Conservation (phyloP, 768 basidiomycete species). For the Panellus pusillus region DNA sequence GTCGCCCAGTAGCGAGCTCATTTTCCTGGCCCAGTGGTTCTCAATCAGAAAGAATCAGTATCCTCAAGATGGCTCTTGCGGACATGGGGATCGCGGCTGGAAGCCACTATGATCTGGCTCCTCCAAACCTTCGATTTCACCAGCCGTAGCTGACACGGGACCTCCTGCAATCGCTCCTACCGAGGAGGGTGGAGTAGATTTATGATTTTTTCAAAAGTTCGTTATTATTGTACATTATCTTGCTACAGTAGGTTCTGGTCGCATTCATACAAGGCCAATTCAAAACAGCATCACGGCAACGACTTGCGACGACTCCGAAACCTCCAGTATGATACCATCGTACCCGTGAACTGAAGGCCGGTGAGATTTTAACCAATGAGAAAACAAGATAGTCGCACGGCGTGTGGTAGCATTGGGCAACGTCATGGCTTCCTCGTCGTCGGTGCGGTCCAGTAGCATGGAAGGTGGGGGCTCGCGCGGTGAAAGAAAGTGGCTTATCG, state of each 20-base stretch:
- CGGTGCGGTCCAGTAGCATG: conserved; percentile 78
- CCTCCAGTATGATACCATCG: conserved; percentile 79
- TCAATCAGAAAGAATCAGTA: conserved; percentile 73
- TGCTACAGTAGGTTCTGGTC: neutral
- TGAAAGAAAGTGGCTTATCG: conserved; percentile 73
- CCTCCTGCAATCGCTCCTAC: neutral
- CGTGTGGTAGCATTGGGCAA: conserved; percentile 65
- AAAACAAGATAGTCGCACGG: conserved; percentile 43
- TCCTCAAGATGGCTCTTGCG: conserved; percentile 63
- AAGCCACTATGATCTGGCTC: conserved; percentile 43
- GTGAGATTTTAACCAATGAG: conserved; percentile 15
- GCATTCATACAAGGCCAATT: conserved; percentile 17
- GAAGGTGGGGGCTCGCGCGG: conserved; percentile 75
- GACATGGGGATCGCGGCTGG: conserved; percentile 56
- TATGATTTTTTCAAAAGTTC: conserved; percentile 1
- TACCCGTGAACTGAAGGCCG: conserved; percentile 63
- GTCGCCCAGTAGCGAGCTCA: conserved; percentile 5
- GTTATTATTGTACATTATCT: conserved; percentile 12
- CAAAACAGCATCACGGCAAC: conserved; percentile 71
- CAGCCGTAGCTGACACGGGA: neutral
- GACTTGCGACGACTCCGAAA: conserved; percentile 76
- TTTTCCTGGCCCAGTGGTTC: conserved; percentile 51
- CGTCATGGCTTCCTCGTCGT: conserved; percentile 70
- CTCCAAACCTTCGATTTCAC: neutral
- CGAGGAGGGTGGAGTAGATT: conserved; percentile 16